Base-by-base conservation (phyloP, 441 rosid species). In the Geranium incanum region DNA sequence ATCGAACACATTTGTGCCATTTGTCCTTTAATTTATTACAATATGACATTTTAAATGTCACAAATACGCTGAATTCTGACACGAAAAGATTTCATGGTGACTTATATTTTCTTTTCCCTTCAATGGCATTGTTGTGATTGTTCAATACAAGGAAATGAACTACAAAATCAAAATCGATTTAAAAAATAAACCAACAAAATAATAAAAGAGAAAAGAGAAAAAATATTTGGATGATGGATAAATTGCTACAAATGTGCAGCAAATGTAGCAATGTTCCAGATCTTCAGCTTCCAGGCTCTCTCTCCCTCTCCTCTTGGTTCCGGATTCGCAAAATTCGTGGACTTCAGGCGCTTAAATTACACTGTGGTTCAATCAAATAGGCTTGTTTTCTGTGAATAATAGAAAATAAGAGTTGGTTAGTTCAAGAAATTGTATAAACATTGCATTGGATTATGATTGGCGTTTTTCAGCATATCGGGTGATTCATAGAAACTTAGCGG, bases 141-240 rank as follows among this genome's bases (percentile, higher is more conserved):
- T 55, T 55, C 62, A 55, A 55, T 55, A 55, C 62, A 55, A 55
- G 16, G 62, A 55, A 19, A 55, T 16, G 62, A 55, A 55, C 62
- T 55, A 55, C 23, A 55, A 55, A 55, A 55, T 55, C 23, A n/a
- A 55, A 15, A 55, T 55, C 8, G 19, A 55, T 15, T 55, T 16
- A 16, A 55, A 8, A 15, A 15, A 55, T 55, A 15, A 55, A 55
- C 4, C 21, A 15, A 55, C 15, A 19, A 55, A 55, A 55, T 15
- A 55, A 55, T 52, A 55, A 55, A 55, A 21, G 15, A 15, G 1
- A 13, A 43, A 43, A 5, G 12, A 43, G 12, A 55, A 55, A 15
- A 43, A 43, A 43, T 7, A 16, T 6, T 18, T 55, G 23, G 21
- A 55, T 15, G 62, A 55, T 45, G 52, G 12, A 55, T 55, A 55